These are phyloP conservation scores for Phlebiopsis flavidoalba DNA, from an alignment of 768 basidiomycete genomes.

Conservation along the genomic window DNA sequence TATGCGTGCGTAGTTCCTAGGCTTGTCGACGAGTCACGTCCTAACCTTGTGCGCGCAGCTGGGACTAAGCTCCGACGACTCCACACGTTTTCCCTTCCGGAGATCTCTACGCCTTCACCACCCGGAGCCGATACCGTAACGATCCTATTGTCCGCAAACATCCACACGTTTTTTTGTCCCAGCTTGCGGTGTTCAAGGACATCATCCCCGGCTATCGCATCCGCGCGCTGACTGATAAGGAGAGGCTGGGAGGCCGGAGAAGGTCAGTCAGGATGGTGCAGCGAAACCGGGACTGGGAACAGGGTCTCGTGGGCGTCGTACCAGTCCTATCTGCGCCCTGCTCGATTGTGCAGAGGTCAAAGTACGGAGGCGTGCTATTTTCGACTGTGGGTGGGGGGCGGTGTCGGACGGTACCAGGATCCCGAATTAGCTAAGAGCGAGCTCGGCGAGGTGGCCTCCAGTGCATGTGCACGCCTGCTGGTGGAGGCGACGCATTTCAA, in stretches of 20 bases:
- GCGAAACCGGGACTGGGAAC: conserved; percentile 90
- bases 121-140: conserved; percentile 66
- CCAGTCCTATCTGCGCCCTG: conserved; percentile 79
- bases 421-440: conserved; percentile 55
- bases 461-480: conserved; percentile 84
- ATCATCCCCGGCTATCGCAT: conserved; percentile 95
- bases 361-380: conserved; percentile 40
- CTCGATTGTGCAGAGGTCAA: conserved; percentile 88
- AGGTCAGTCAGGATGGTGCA: conserved; percentile 92
- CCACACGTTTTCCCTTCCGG: conserved; percentile 80
- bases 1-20: conserved; percentile 55
- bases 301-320: conserved; percentile 86
- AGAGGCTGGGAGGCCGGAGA: conserved; percentile 89
- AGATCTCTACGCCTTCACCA: conserved; percentile 66
- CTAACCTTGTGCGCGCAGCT: conserved; percentile 42
- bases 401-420: conserved; percentile 5
- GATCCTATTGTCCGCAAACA: conserved; percentile 79
- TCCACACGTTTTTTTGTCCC: conserved; percentile 71
- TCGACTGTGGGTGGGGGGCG: neutral
- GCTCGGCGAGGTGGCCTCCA: conserved; percentile 67
- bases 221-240: conserved; percentile 82
- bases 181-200: conserved; percentile 93
- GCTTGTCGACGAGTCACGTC: conserved; percentile 3
- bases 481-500: conserved; percentile 92
- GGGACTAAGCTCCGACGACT: conserved; percentile 83